Evolutionary conservation across 345 rosid genomes (phyloP).

Genomic region (Brassica napus): Da-Ae NC_063439.1:26908001-26908500

Average conservation of each 20-base stretch:
- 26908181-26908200: constrained; percentile 11
- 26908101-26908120: not conserved
- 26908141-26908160: not conserved
- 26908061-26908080: constrained; percentile 3
- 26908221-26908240: constrained; percentile 17
- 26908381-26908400: not conserved
- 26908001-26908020: constrained; percentile 20
- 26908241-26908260: constrained; percentile 18
- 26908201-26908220: constrained; percentile 17
- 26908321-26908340: not conserved
- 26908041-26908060: not conserved
- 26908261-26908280: constrained; percentile 35
- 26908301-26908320: constrained; percentile 31
- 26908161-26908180: not conserved
- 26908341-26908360: constrained; percentile 6
- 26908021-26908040: not conserved
- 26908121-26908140: not conserved
- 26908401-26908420: not conserved
- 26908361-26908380: not conserved
- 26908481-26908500: not conserved
- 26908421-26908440: not conserved
- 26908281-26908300: constrained; percentile 35
- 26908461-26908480: not conserved
- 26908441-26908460: not conserved
- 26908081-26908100: constrained; percentile 14